A percentile compares a stretch with the other conserved stretches of the same genome.
phyloP scores from a whole-genome alignment of 495 filamentous ascomycete species.

The Jackrogersella minutella region DNA sequence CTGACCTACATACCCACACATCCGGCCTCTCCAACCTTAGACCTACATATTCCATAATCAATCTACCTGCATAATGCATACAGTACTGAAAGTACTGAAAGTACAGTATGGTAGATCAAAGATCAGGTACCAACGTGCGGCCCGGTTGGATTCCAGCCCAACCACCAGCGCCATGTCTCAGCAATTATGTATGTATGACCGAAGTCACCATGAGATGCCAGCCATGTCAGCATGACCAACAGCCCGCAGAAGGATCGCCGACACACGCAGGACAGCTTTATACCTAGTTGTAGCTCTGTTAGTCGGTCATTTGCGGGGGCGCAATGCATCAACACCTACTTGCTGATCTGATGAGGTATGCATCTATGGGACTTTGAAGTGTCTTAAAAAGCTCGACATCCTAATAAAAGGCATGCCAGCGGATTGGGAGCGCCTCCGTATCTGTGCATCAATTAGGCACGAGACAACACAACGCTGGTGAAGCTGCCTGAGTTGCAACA shows the following conservation, averaged over 20 bases:
- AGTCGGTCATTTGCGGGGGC: slow-evolving; percentile 36
- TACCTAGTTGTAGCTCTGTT: slow-evolving; percentile 29
- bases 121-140: slow-evolving; percentile 47
- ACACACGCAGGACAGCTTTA: slow-evolving; percentile 36
- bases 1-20: slow-evolving; percentile 34
- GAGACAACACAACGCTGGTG: slow-evolving; percentile 21
- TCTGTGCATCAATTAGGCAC: slow-evolving; percentile 6
- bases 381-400: slow-evolving; percentile 19
- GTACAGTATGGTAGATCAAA: slow-evolving; percentile 29
- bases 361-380: neutral
- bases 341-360: slow-evolving; percentile 19
- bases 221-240: slow-evolving; percentile 44
- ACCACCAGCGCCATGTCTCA: slow-evolving; percentile 32
- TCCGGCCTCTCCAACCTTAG: slow-evolving; percentile 10
- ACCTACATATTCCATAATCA: slow-evolving; percentile 18
- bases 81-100: slow-evolving; percentile 1
- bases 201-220: slow-evolving; percentile 36
- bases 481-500: slow-evolving; percentile 18
- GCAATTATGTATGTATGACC: slow-evolving; percentile 32
- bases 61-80: slow-evolving; percentile 5
- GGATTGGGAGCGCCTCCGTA: slow-evolving; percentile 12
- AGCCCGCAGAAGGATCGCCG: slow-evolving; percentile 48
- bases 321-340: slow-evolving; percentile 23
- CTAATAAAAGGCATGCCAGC: slow-evolving; percentile 4
- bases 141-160: slow-evolving; percentile 47